Conservation (phyloP, 2,329 filamentous ascomycete species). For the Aspergillus aculeatus region DNA sequence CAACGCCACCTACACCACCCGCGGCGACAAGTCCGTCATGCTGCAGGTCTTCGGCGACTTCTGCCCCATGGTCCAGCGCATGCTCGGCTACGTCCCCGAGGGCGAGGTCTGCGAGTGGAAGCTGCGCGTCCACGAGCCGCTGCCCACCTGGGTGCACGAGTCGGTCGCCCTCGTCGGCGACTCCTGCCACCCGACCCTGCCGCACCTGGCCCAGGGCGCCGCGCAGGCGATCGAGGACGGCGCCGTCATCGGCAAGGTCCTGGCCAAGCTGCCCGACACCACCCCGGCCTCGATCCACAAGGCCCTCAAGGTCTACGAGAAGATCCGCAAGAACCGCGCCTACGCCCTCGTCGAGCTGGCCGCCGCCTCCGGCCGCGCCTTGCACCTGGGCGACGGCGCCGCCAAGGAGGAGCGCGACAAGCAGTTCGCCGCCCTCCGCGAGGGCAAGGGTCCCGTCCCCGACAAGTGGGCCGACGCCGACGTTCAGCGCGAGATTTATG, state of each 20-base stretch:
- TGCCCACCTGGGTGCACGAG: constrained; percentile 61
- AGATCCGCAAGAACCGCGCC: constrained; percentile 55
- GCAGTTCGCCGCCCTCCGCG: constrained; percentile 54
- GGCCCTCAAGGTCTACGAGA: constrained; percentile 57
- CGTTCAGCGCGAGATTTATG: constrained; percentile 66
- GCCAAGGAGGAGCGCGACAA: constrained; percentile 60
- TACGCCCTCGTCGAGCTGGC: constrained; percentile 58
- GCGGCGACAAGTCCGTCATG: constrained; percentile 61
- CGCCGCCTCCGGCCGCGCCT: constrained; percentile 52
- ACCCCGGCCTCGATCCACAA: constrained; percentile 50
- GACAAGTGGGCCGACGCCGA: constrained; percentile 72
- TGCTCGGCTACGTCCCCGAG: constrained; percentile 61
- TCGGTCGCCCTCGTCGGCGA: constrained; percentile 57
- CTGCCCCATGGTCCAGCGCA: constrained; percentile 59
- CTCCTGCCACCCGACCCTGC: constrained; percentile 63
- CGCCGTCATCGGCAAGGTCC: constrained; percentile 54
- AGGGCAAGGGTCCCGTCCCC: constrained; percentile 48
- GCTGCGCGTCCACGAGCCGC: constrained; percentile 59
- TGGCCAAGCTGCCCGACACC: constrained; percentile 50
- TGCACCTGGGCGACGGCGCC: constrained; percentile 59
- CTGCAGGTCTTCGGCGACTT: constrained; percentile 60
- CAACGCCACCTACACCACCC: constrained; percentile 63
- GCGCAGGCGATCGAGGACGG: constrained; percentile 66
- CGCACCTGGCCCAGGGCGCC: constrained; percentile 64
- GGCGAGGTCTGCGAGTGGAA: constrained; percentile 69